phyloP scores from a whole-genome alignment of 768 basidiomycete genomes.

The Tulasnella sp. region DNA sequence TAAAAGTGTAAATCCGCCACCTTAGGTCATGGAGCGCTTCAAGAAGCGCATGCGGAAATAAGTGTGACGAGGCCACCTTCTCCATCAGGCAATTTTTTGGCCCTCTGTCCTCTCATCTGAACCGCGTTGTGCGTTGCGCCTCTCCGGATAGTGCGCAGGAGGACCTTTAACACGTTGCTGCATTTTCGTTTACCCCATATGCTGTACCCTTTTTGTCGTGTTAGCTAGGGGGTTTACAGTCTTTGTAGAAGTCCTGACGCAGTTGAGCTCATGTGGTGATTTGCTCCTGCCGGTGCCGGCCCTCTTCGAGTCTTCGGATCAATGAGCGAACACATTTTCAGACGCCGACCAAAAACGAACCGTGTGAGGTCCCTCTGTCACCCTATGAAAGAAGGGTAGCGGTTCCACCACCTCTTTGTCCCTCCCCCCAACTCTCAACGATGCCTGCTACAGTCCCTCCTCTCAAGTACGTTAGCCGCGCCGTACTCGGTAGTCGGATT shows the following conservation, averaged over 20 bases:
- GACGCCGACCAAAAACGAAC: neutral
- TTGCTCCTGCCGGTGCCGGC: neutral
- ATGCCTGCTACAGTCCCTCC: neutral
- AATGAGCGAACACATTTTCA: neutral
- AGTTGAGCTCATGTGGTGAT: neutral
- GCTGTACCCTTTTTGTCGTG: neutral
- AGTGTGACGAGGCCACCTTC: neutral
- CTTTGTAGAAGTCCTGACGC: neutral
- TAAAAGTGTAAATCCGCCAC: neutral
- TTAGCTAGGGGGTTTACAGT: neutral
- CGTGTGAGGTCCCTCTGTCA: neutral
- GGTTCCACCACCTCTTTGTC: neutral
- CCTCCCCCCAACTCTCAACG: neutral
- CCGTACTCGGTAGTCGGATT: neutral
- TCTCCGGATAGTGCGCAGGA: neutral
- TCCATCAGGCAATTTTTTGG: neutral
- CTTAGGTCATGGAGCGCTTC: conserved; percentile 92
- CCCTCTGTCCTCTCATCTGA: neutral
- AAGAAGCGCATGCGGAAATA: conserved; percentile 72
- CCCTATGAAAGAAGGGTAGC: neutral
- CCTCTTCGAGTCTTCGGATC: neutral
- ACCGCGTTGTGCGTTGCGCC: neutral
- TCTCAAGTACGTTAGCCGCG: conserved; percentile 3
- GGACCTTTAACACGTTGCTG: neutral
- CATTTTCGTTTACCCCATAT: neutral